Evolutionary conservation across 1,139 yeast genomes (phyloP), one percentile per base, ranked within the genome.

Genomic region (Lodderomyces elongisporus): DNA sequence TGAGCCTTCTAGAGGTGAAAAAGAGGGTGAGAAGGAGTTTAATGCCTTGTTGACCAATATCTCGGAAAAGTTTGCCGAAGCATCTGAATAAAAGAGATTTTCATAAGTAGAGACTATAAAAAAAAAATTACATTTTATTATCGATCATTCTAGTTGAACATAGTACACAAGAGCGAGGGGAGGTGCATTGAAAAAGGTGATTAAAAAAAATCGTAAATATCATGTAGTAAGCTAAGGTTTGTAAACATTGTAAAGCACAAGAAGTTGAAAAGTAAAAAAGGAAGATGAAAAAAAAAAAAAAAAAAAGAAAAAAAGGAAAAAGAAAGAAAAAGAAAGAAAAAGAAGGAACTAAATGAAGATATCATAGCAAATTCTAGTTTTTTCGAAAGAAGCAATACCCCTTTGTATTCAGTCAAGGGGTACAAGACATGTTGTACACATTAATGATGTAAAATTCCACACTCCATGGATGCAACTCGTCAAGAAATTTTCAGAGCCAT

Each of bases 1-100:
- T 61, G 96, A 89, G 68, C 99, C 98, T 51, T 77, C 89, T 46
- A 78, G 79, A 52, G 98, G 98, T 57, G 79, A 87, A 66, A 74
- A 71, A 40, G 93, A 75, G 54, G 79, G 84, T 46, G 73, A 73
- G 47, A 74, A 66, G 49, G 89, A 85, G 60, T 89, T 85, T 62
- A 84, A 77, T 50, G 79, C 78, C 49, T 75, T 91, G 54, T 69
- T 85, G 52, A 63, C 79, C 40, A 75, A 68, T 49, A 85, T 91
- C 54, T 74, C 85, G 47, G 97, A 91, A 58, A 81, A 85, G 64
- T 91, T 91, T 64, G 93, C 95, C 44, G 96, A 89, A 63, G 94
- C 95, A 31, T 76, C 95, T 41, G 97, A 91, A 68, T 89, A 77
- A 24, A 21, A 12, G 3, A 6, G 13, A 21, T 30, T 37, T 25